Evolutionary conservation across 1,139 yeast genomes (phyloP), one percentile per base, ranked within the genome.

Genomic region (Candida glucosophila): DNA sequence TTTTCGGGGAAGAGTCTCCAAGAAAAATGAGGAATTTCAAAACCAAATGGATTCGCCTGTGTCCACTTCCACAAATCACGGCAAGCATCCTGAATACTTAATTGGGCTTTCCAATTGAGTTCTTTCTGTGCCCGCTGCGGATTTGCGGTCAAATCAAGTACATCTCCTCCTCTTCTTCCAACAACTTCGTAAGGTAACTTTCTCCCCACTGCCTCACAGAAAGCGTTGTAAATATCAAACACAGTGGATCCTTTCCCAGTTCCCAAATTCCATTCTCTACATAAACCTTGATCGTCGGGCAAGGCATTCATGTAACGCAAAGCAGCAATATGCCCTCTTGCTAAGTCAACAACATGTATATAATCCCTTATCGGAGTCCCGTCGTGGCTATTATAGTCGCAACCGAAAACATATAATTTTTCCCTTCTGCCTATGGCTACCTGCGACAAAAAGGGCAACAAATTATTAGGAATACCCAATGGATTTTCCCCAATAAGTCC

Each of bases 331-430:
- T 81, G 92, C 25, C 92, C 93, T 41, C 63, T 63, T n/a, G 90
- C 90, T 34, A 82, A 67, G 47, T 82, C 94, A 30, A 79, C 72
- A 12, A 82, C 92, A 44, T 82, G 90, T 33, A 82, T 73, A 45
- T 82, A 81, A 50, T 82, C 93, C 40, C 93, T 65, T 34, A 80
- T 77, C 15, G 90, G 88, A 9, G 92, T 80, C 24, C 92, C 90
- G 50, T 80, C 90, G 34, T 72, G 70, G 25, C 81, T 67, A 28
- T 68, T 60, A 44, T 77, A 77, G 53, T 79, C 85, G 43, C 66
- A 59, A 28, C 90, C 88, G 44, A 76, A 79, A 5, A 79, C 70
- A 11, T 55, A 55, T 30, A 79, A 62, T 47, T 75, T 73, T 20
- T 74, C 77, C 31, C 82, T 63, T 45, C 83, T 67, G 17, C 85